Base-by-base conservation (phyloP, 2,329 filamentous ascomycete genomes). In the Epichloe festucae region DNA sequence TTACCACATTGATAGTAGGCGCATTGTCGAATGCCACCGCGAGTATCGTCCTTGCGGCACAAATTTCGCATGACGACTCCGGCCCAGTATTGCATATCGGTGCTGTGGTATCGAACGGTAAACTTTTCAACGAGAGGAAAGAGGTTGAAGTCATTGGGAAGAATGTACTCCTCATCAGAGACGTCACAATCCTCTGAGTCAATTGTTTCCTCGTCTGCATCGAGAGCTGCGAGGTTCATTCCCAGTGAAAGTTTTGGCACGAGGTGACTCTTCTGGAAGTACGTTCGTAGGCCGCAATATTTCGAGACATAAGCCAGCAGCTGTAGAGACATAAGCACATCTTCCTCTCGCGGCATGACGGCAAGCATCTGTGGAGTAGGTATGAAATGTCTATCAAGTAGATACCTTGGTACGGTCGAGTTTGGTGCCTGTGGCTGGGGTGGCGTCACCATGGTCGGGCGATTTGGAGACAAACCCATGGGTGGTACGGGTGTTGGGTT, bases 31-130 rank as follows among this genome's bases (percentile, higher is more conserved):
- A 98, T 97, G 53, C 93, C 93, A 42, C 93, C 93, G 46, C 88
- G 80, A 11, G 86, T 88, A 65, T 98, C 93, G 65, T 98, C 93
- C 71, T 98, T 98, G 57, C 93, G 87, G 75, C 93, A 98, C 48
- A 98, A 79, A 65, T 98, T 98, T 57, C 93, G 81, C 93, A 98
- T 98, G 45, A 98, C 93, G 15, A 98, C 93, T 55, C 91, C 93
- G 17, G 93, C 93, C 93, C 93, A 98, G 72, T 98, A 98, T 67
- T 96, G 91, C 93, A 98, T 98, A 65, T 96, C 90, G 54, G 89
- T 87, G 57, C 87, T 89, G 69, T 96, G 89, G 64, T 96, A 89
- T 57, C 93, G 83, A 34, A 96, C 88, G 4, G 93, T 98, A 66
- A 97, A 98, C 68, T 96, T 97, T 69, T 98, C 93, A 46, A 98